These are phyloP conservation scores for Leccinum griseonigrum DNA, from an alignment of 1,284 basidiomycete species.

Conservation along the genomic window DNA sequence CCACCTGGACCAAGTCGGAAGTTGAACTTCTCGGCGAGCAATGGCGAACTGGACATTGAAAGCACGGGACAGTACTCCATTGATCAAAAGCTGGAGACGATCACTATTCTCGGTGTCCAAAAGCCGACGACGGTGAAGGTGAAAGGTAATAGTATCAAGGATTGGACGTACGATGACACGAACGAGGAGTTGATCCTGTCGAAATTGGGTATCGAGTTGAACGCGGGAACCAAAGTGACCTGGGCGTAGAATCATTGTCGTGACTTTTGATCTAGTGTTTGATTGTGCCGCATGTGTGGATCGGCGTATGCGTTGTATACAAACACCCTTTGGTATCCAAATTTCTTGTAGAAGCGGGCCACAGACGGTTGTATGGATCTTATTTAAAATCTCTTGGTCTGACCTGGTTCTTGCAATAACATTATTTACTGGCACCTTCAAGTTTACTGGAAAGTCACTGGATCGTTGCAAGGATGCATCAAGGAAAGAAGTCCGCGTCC, in stretches of 20 bases:
- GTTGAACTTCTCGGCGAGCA: conserved; percentile 39
- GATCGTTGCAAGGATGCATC: background rate
- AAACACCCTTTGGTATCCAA: background rate
- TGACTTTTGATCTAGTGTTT: background rate
- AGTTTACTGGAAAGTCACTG: background rate
- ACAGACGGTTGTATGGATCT: no score
- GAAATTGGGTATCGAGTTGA: conserved; percentile 36
- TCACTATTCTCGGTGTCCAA: conserved; percentile 50
- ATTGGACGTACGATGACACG: conserved; percentile 36
- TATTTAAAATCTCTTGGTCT: background rate
- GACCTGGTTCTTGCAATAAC: background rate
- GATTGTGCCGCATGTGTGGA: background rate
- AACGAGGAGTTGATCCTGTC: conserved; percentile 36
- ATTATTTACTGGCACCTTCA: background rate
- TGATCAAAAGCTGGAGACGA: conserved; percentile 39
- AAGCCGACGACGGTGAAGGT: conserved; percentile 36
- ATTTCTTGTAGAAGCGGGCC: background rate
- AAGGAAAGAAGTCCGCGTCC: background rate
- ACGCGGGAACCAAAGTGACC: conserved; percentile 21
- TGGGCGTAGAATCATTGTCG: conserved; percentile 22
- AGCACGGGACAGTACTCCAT: conserved; percentile 44
- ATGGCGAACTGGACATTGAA: conserved; percentile 36
- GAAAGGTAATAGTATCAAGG: conserved; percentile 27
- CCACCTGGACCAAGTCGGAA: conserved; percentile 50
- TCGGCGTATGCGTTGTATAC: background rate